Evolutionary conservation across 1,284 basidiomycete genomes (phyloP).

Genomic region (Vanrija humicola): DNA sequence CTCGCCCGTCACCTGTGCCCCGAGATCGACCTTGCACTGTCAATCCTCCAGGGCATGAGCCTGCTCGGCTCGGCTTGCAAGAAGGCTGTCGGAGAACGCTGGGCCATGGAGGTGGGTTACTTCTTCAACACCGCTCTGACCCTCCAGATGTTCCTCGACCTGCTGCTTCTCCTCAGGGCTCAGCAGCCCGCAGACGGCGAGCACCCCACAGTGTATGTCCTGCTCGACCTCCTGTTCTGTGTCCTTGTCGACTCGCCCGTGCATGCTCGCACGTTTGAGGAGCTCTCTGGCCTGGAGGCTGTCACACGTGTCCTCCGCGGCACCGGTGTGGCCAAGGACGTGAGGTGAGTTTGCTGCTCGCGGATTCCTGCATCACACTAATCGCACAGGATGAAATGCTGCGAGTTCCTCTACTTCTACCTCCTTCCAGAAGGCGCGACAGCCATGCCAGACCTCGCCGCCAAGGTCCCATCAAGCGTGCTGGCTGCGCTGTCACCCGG

Average conservation of each 20-base stretch:
- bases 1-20: slow-evolving; percentile 23
- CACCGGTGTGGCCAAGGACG: slow-evolving; percentile 71
- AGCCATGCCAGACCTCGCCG: slow-evolving; percentile 4
- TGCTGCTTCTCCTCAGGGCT: slow-evolving; percentile 36
- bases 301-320: slow-evolving; percentile 79
- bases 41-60: slow-evolving; percentile 72
- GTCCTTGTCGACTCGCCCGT: slow-evolving; percentile 73
- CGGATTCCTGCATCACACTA: background rate
- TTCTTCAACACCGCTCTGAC: too few relatives aligned
- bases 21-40: slow-evolving; percentile 52
- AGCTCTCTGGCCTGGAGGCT: slow-evolving; percentile 66
- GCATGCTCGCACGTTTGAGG: slow-evolving; percentile 71
- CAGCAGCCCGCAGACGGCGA: slow-evolving; percentile 20
- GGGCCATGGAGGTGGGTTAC: slow-evolving; percentile 67
- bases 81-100: slow-evolving; percentile 62
- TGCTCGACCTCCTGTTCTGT: slow-evolving; percentile 76
- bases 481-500: too few relatives aligned
- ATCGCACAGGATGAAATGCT: slow-evolving; percentile 73
- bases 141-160: slow-evolving; percentile 37
- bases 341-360: slow-evolving; percentile 57
- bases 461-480: background rate
- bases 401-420: slow-evolving; percentile 89
- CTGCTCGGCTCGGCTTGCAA: slow-evolving; percentile 69
- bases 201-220: slow-evolving; percentile 55
- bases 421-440: slow-evolving; percentile 64